These are phyloP conservation scores for Fusarium bactridioides DNA, from an alignment of 2,329 filamentous ascomycete species.

Conservation along the genomic window DNA sequence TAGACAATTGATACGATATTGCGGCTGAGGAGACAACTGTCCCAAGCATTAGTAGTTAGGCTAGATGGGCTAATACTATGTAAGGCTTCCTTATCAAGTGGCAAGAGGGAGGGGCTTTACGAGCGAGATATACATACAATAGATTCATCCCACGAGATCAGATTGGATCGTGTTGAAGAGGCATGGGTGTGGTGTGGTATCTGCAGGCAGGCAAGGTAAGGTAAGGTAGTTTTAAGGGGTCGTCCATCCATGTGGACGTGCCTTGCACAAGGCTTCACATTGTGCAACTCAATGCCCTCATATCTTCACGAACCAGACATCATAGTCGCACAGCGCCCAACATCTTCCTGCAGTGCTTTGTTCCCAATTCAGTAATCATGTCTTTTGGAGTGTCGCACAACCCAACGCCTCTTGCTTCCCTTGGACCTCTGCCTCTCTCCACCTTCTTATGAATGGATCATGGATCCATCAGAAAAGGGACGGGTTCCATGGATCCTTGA, in stretches of 20 bases:
- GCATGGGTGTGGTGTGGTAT: slow-evolving; percentile 12
- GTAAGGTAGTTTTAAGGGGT: slow-evolving; percentile 6
- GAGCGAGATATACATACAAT: slow-evolving; percentile 1
- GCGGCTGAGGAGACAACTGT: slow-evolving; percentile 13
- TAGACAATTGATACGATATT: slow-evolving; percentile 11
- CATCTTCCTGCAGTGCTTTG: background rate
- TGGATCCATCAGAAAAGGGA: slow-evolving; percentile 27
- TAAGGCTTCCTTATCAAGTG: background rate
- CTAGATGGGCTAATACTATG: background rate
- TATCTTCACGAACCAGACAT: background rate
- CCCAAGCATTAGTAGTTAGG: slow-evolving; percentile 13
- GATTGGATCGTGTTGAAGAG: slow-evolving; percentile 18
- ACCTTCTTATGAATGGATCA: slow-evolving; percentile 8
- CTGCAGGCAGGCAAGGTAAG: background rate
- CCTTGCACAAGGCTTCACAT: slow-evolving; percentile 2
- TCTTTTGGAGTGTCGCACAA: slow-evolving; percentile 6
- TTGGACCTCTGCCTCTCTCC: background rate
- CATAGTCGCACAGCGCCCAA: background rate
- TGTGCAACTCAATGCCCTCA: slow-evolving; percentile 6
- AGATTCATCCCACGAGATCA: slow-evolving; percentile 21
- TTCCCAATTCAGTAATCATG: background rate
- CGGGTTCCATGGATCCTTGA: slow-evolving; percentile 25
- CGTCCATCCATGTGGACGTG: background rate
- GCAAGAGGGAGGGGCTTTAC: background rate
- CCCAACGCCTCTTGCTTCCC: slow-evolving; percentile 4